Percentiles rank a stretch among this genome's conserved stretches.
Conservation (phyloP, 371 early-diverging fungal species). For the Zopfochytrium polystomum region DNA sequence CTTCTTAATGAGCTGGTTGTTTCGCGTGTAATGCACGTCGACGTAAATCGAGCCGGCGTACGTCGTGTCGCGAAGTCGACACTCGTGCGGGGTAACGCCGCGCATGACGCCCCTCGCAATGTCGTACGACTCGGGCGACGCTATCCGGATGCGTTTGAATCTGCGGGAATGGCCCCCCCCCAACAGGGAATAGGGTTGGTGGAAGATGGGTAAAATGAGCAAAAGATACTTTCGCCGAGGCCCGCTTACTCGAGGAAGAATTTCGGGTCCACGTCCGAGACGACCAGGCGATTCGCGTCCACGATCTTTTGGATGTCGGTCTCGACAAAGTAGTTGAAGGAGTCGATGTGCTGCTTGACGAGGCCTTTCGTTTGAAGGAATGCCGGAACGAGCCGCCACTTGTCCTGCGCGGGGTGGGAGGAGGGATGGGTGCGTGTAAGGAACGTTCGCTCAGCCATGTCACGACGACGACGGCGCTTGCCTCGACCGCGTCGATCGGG, state of each 20-base stretch:
- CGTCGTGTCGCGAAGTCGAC: constrained; percentile 97
- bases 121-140: constrained; percentile 81
- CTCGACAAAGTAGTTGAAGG: constrained; percentile 98
- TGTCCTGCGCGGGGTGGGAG: constrained; percentile 65
- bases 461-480: constrained; percentile 23
- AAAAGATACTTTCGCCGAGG: not conserved
- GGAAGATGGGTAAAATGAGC: not conserved
- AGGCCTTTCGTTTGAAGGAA: constrained; percentile 98
- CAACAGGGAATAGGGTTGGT: not conserved
- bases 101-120: constrained; percentile 51
- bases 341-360: constrained; percentile 99
- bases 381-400: constrained; percentile 96
- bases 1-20: constrained; percentile 80
- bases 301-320: constrained; percentile 95
- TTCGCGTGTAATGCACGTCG: constrained; percentile 96
- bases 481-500: constrained; percentile 62
- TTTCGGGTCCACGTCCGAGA: constrained; percentile 97
- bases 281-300: constrained; percentile 90
- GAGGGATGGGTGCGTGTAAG: constrained; percentile 1
- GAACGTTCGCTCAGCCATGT: not conserved
- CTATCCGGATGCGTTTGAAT: constrained; percentile 89
- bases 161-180: constrained; percentile 44
- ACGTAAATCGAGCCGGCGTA: constrained; percentile 96
- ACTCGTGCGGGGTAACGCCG: constrained; percentile 95
- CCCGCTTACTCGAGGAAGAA: constrained; percentile 88